Evolutionary conservation across 108 stramenopile species (phyloP), one percentile per base, ranked within the genome.

Genomic region (Aurantiochytrium sp.): DNA sequence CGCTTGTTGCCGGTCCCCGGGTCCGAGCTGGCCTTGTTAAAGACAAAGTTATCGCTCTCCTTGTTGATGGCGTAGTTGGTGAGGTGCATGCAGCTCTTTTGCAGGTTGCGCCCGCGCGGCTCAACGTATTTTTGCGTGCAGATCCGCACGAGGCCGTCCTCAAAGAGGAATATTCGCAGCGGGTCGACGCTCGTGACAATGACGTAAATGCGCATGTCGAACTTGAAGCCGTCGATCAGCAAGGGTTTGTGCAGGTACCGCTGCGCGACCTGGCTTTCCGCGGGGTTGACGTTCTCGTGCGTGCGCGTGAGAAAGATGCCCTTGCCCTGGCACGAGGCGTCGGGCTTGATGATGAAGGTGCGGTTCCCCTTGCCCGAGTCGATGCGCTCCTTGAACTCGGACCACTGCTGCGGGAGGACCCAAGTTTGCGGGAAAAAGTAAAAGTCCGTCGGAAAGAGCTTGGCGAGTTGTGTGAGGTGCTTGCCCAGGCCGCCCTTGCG

Each of bases 1-100:
- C 95, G 91, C 69, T 96, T 96, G 87, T 87, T 91, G 27, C 95
- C 94, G 41, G 90, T 88, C 22, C 91, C 89, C 3, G 87, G 52
- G 32, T 48, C 88, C 4, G n/a, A 6, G 45, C 24, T 39, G 21
- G 52, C 52, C 21, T 87, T 69, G 52, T 88, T 91, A 31, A 88
- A 89, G 34, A 90, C 55, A 6, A 69, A 85, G 32, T 59, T 86
- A 17, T 24, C 54, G 17, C 24, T 90, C 17, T 69, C 87, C 55
- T 93, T 94, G 87, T 96, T 95, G 15, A 97, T 91, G 48, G 96
- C 92, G 86, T 94, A 95, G 87, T 96, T 96, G 3, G 96, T 96
- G 30, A 96, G 93, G 69, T 96, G 96, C 96, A 96, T 95, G 81
- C 93, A 95, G 42, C 81, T 87, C 39, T 93, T 88, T 31, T 55